These are phyloP conservation scores for Sugiyamaella smithiae DNA, from an alignment of 805 yeast species.

Conservation along the genomic window DNA sequence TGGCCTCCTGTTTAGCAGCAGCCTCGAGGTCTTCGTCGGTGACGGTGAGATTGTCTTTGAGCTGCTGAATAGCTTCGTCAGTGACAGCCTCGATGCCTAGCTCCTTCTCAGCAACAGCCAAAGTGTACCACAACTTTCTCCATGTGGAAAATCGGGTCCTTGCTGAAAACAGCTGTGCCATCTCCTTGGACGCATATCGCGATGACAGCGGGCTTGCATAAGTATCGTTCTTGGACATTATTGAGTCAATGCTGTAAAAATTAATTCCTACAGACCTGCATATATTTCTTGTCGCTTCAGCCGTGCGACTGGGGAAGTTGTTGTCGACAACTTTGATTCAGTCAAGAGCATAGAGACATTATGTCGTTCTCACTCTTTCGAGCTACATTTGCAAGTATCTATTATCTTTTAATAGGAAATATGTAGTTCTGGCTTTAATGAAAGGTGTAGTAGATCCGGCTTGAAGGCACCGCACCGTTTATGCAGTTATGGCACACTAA, in stretches of 20 bases:
- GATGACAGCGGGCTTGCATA: slow-evolving; percentile 93
- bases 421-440: too few relatives aligned
- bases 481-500: too few relatives aligned
- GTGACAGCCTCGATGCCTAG: slow-evolving; percentile 81
- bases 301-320: too few relatives aligned
- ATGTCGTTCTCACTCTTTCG: too few relatives aligned
- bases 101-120: slow-evolving; percentile 94
- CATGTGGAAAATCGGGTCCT: slow-evolving; percentile 96
- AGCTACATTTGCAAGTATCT: too few relatives aligned
- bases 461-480: too few relatives aligned
- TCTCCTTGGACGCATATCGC: slow-evolving; percentile 96
- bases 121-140: slow-evolving; percentile 95
- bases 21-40: slow-evolving; percentile 89
- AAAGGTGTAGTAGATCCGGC: too few relatives aligned
- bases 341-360: too few relatives aligned
- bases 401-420: too few relatives aligned
- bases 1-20: slow-evolving; percentile 92
- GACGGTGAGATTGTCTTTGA: slow-evolving; percentile 72
- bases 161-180: slow-evolving; percentile 88
- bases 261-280: too few relatives aligned
- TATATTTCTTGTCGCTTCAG: too few relatives aligned
- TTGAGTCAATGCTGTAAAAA: neutral
- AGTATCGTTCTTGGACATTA: slow-evolving; percentile 57
- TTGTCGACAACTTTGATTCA: too few relatives aligned
- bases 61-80: slow-evolving; percentile 87